Base-by-base conservation (phyloP, 1,139 yeast species). In the Saccharomyces hybrid region DNA sequence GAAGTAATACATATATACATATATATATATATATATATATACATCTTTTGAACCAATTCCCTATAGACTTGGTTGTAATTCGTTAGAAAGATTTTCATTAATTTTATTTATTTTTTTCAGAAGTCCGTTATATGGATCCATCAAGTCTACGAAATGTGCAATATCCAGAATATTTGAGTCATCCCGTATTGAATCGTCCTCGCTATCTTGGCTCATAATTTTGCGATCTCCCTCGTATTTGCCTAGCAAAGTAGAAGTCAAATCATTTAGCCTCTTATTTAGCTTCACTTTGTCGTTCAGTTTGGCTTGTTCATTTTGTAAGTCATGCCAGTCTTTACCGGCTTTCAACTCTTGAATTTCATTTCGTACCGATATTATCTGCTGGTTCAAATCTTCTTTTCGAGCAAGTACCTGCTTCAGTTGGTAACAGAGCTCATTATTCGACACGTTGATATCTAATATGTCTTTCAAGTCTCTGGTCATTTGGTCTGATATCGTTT, bases 391-490 rank as follows among this genome's bases (percentile, higher is more conserved):
- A 14, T 57, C 61, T 42, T 57, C 57, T 23, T 59, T 58, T 20
- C 57, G 56, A 16, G 55, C 49, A 1, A 52, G 52, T 9, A 61
- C 48, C 48, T 59, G 63, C 48, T 56, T 61, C 47, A 63, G 51
- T 47, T 64, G 64, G 47, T 59, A 58, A 49, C 63, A 60, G 26
- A 67, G 57, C 49, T 65, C 66, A 54, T 68, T 68, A 51, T 67
- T 68, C 6, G 71, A 67, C 34, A 61, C 47, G 55, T 66, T 64
- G 16, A 67, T 64, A 49, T 66, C 71, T 46, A 61, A 53, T 11
- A 67, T 62, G 53, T 67, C 70, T 25, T 56, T 53, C 16, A 68
- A 54, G 51, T 68, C 71, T 38, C 55, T 53, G 13, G 53, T 50
- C 28, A 65, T 53, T 27, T 55, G 55, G 16, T 60, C 57, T 25